Percentiles rank a stretch among this genome's conserved stretches.
Evolutionary conservation across 768 basidiomycete genomes (phyloP).

Genomic region (Suillus sp.): DNA sequence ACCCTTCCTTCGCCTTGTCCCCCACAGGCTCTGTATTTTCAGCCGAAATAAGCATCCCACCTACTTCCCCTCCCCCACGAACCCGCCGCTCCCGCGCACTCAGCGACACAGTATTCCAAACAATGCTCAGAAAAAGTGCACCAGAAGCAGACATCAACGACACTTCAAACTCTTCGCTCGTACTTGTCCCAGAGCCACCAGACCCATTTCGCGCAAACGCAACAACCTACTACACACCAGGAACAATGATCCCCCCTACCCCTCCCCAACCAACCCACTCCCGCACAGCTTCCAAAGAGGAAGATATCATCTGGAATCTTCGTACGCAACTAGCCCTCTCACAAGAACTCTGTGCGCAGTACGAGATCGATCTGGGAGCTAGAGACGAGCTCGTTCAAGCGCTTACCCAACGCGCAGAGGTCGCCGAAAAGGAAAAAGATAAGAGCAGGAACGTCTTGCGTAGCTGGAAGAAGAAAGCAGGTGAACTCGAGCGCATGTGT

Average conservation of each 20-base stretch:
- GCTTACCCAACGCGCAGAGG: conserved; percentile 54
- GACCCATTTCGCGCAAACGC: conserved; percentile 78
- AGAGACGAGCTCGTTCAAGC: conserved; percentile 72
- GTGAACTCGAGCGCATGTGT: conserved; percentile 69
- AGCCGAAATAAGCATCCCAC: conserved; percentile 27
- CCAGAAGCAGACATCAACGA: conserved; percentile 72
- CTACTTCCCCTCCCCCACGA: conserved; percentile 35
- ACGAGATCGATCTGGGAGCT: conserved; percentile 71
- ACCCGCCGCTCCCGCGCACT: conserved; percentile 51
- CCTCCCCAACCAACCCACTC: conserved; percentile 56
- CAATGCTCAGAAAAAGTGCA: conserved; percentile 42
- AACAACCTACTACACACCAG: conserved; percentile 76
- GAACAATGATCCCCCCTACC: conserved; percentile 68
- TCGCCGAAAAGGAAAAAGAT: conserved; percentile 62
- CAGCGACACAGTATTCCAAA: conserved; percentile 67
- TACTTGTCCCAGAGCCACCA: conserved; percentile 58
- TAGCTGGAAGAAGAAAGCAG: conserved; percentile 76
- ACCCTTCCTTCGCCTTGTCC: conserved; percentile 60
- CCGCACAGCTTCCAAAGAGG: conserved; percentile 69
- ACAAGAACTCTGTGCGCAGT: conserved; percentile 74
- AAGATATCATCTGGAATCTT: conserved; percentile 69
- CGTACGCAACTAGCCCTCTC: conserved; percentile 77
- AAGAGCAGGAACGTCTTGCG: conserved; percentile 56
- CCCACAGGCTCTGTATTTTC: conserved; percentile 58
- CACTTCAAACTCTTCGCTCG: conserved; percentile 47